phyloP scores from a whole-genome alignment of 768 basidiomycete genomes.

The Neoboletus subvelutipes region DNA sequence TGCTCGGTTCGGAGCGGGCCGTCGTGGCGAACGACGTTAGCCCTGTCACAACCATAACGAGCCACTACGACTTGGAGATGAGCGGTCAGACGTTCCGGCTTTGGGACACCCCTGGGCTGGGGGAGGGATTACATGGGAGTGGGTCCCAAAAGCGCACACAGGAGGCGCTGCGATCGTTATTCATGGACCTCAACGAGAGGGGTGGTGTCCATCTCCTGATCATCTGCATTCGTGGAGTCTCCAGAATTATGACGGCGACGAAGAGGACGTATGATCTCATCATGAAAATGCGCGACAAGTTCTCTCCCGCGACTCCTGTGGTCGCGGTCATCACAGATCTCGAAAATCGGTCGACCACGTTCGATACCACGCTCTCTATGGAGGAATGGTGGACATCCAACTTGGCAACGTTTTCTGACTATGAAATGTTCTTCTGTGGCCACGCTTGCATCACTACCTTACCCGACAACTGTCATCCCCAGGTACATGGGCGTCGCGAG shows the following conservation, averaged over 20 bases:
- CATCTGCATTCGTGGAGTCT: constrained; percentile 27
- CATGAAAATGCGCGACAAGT: constrained; percentile 14
- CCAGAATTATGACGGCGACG: constrained; percentile 13
- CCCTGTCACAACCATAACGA: constrained; percentile 17
- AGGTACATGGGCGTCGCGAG: constrained; percentile 20
- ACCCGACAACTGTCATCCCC: constrained; percentile 20
- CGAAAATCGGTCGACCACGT: constrained; percentile 22
- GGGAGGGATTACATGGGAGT: constrained; percentile 21
- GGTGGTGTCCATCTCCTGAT: constrained; percentile 27
- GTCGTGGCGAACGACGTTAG: constrained; percentile 14
- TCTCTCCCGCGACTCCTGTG: constrained; percentile 20
- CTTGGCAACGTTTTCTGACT: constrained; percentile 22
- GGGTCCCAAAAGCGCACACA: constrained; percentile 17
- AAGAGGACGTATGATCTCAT: constrained; percentile 22
- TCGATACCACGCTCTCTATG: constrained; percentile 24
- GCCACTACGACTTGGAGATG: constrained; percentile 15
- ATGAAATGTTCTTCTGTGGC: constrained; percentile 33
- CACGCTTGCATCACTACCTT: constrained; percentile 41
- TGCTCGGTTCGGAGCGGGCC: constrained; percentile 24
- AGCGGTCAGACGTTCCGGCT: constrained; percentile 17
- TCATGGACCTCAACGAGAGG: constrained; percentile 21
- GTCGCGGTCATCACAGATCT: constrained; percentile 33
- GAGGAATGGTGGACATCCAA: constrained; percentile 41
- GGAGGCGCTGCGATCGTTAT: constrained; percentile 21
- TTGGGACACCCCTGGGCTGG: constrained; percentile 34